These are phyloP conservation scores for Rhodotorula paludigena DNA, from an alignment of 768 basidiomycete genomes.

Conservation along the genomic window DNA sequence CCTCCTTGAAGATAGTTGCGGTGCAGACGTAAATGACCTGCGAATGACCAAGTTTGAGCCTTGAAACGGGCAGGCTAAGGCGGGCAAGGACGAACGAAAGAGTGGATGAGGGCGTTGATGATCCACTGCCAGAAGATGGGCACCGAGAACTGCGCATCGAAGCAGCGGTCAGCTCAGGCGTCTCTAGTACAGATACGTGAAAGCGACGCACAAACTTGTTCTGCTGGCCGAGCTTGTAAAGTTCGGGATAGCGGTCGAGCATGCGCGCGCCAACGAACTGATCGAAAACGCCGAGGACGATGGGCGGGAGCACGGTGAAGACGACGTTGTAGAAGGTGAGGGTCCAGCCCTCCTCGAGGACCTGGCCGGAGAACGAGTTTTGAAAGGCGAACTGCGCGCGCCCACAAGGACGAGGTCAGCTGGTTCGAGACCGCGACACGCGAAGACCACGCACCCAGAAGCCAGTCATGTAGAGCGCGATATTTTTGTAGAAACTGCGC, in stretches of 20 bases:
- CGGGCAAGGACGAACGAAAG: slow-evolving; percentile 57
- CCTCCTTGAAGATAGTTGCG: slow-evolving; percentile 85
- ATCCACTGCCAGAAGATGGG: slow-evolving; percentile 91
- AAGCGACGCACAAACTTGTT: slow-evolving; percentile 65
- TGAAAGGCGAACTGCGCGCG: slow-evolving; percentile 80
- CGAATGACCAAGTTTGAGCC: neutral
- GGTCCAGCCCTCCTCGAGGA: slow-evolving; percentile 98
- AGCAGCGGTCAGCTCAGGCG: neutral
- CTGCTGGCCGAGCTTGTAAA: slow-evolving; percentile 88
- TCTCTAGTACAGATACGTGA: no score
- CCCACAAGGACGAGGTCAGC: neutral
- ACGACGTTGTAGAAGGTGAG: slow-evolving; percentile 80
- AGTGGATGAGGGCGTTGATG: slow-evolving; percentile 81
- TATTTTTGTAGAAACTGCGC: slow-evolving; percentile 80
- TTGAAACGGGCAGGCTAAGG: neutral
- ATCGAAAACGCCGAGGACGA: slow-evolving; percentile 97
- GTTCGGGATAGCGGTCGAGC: slow-evolving; percentile 91
- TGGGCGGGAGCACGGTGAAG: slow-evolving; percentile 90
- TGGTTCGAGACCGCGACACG: neutral
- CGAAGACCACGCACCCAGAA: slow-evolving; percentile 69
- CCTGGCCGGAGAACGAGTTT: slow-evolving; percentile 99
- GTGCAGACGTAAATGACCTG: slow-evolving; percentile 85
- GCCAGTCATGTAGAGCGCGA: slow-evolving; percentile 94
- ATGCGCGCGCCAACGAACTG: slow-evolving; percentile 97
- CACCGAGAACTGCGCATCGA: slow-evolving; percentile 58